Evolutionary conservation across 2,329 filamentous ascomycete species (phyloP), one percentile per base, ranked within the genome.

Genomic region (Fusarium newnesense): DNA sequence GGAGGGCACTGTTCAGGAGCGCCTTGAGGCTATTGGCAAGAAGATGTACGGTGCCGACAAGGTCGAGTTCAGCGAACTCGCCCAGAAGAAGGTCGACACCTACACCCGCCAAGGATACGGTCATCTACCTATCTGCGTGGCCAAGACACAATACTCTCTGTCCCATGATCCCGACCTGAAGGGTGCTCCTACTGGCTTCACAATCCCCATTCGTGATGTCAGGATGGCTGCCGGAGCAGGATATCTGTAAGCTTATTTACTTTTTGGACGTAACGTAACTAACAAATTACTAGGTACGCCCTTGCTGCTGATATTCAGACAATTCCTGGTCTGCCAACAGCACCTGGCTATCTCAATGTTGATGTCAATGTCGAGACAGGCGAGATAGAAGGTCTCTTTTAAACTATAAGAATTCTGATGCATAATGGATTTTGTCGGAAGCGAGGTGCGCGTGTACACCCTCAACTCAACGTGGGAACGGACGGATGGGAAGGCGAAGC

Each of bases 231-330:
- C 95, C 67, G 96, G 96, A 79, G 96, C 94, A 71, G 96, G 96
- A 72, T 97, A 97, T 82, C 85, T 97, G 88, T 94, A 84, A 89
- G 91, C 86, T 68, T 61, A 53, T 60, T 19, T 64, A 12, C 15
- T 16, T 24, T 8, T 53, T n/a, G 4, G 49, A 39, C 30, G 49
- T 58, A 67, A 57, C 15, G 75, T 79, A 70, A 75, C 83, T 87
- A 80, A 87, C 72, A 57, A 12, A 11, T 11, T 39, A 61, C 52
- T 74, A 93, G 93, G 60, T 98, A 97, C 78, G 96, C 96, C 11
- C 88, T 98, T 70, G 96, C 96, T 60, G 96, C 96, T 19, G 96
- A 99, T 80, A 98, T 99, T 75, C 96, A 98, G 87, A 99, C 96
- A 4, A 99, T 99, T 73, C 96, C 96, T 19, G 96, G 96, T 70